Evolutionary conservation across 768 basidiomycete species (phyloP).

Genomic region (Lactifluus echinatus): DNA sequence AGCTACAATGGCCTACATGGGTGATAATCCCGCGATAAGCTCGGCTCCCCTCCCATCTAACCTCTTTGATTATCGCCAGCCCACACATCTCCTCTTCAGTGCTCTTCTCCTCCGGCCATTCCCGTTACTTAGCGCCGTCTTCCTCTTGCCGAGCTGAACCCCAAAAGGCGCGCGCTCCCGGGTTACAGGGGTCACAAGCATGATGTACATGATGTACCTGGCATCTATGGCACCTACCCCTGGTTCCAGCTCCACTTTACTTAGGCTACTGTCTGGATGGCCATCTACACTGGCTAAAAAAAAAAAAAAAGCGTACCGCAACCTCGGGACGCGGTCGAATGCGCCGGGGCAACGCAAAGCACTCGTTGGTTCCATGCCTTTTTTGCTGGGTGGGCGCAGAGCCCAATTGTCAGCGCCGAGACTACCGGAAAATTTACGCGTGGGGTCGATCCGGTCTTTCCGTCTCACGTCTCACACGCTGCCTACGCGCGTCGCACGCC

Average conservation of each 20-base stretch:
- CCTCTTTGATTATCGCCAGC: neutral
- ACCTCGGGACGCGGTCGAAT: neutral
- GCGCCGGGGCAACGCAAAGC: neutral
- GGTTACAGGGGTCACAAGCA: neutral
- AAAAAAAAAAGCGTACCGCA: neutral
- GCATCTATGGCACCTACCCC: neutral
- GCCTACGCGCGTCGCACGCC: neutral
- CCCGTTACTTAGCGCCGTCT: neutral
- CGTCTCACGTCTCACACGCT: neutral
- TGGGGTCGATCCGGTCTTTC: neutral
- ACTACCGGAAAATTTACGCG: neutral
- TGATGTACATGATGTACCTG: neutral
- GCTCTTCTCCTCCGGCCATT: neutral
- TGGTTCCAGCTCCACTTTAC: neutral
- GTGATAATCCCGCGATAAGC: neutral
- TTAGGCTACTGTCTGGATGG: neutral
- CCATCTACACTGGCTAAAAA: no score
- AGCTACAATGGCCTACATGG: no score
- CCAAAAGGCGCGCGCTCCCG: neutral
- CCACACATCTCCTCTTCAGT: neutral
- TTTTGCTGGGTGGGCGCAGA: neutral
- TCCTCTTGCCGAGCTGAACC: neutral
- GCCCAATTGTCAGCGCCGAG: conserved; percentile 7
- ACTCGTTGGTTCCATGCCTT: neutral
- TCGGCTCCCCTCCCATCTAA: neutral